Percentiles rank a stretch among this genome's conserved stretches.
Conservation (phyloP, 495 filamentous ascomycete genomes). For the Penicillium coprophilum region DNA sequence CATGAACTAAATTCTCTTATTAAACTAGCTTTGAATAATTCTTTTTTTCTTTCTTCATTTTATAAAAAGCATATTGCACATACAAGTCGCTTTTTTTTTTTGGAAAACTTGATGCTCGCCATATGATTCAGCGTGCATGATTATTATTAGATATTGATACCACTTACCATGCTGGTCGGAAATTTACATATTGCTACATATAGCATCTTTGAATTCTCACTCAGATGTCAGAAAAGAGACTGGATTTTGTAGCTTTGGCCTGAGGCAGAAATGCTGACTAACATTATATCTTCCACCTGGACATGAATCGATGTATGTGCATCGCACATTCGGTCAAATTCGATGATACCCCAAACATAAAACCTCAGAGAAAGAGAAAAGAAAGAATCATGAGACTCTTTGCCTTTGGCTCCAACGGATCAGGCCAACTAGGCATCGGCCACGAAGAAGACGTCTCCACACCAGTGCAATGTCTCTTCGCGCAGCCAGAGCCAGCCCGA, state of each 20-base stretch:
- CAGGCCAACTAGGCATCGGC: constrained; percentile 79
- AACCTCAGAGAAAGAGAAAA: not conserved
- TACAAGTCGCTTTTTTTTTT: constrained; percentile 7
- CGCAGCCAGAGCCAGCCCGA: constrained; percentile 14
- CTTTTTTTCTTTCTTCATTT: constrained; percentile 6
- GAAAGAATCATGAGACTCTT: constrained; percentile 52
- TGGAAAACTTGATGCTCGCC: not conserved
- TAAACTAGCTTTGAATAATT: constrained; percentile 6
- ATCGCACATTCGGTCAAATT: not conserved
- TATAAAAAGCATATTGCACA: constrained; percentile 10
- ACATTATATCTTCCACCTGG: not conserved
- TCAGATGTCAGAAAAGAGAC: no score
- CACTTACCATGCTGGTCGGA: constrained; percentile 16
- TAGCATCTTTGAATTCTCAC: no score
- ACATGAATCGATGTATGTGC: not conserved
- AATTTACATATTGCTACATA: not conserved
- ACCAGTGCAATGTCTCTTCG: constrained; percentile 60
- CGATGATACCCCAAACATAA: not conserved
- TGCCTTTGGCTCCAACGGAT: constrained; percentile 90
- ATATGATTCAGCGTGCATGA: constrained; percentile 5
- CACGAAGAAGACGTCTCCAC: constrained; percentile 70
- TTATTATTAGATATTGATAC: constrained; percentile 29
- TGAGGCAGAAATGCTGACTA: constrained; percentile 3
- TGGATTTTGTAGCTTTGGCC: not conserved
- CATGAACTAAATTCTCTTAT: not conserved